Evolutionary conservation across 805 yeast species (phyloP).

Genomic region (Kodamaea laetipori): DNA sequence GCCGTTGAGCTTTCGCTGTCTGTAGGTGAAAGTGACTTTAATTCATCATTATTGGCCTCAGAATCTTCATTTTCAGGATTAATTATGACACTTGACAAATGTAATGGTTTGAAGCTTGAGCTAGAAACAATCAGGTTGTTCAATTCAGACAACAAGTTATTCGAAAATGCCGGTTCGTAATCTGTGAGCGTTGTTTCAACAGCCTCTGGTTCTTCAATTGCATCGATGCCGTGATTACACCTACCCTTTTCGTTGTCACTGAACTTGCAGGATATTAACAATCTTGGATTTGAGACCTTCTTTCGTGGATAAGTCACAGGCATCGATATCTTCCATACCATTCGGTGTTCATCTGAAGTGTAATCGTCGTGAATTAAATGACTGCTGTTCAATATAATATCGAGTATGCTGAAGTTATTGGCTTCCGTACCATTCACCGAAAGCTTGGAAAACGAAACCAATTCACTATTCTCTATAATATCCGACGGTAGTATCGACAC

Average conservation of each 20-base stretch:
- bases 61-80: constrained; percentile 2
- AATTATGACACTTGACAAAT: constrained; percentile 11
- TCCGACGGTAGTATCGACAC: constrained; percentile 24
- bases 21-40: neutral
- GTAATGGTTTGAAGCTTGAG: constrained; percentile 1
- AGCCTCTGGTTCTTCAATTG: neutral
- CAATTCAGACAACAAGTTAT: constrained; percentile 21
- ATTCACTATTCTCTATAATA: constrained; percentile 9
- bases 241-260: constrained; percentile 13
- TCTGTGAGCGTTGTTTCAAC: constrained; percentile 18
- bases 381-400: constrained; percentile 10
- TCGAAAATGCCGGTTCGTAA: constrained; percentile 20
- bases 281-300: constrained; percentile 29
- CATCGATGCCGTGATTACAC: constrained; percentile 6
- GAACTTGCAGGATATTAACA: constrained; percentile 24
- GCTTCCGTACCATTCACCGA: constrained; percentile 5
- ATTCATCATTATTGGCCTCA: neutral
- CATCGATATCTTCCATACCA: constrained; percentile 33
- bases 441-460: constrained; percentile 3
- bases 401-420: constrained; percentile 14
- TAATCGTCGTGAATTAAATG: constrained; percentile 17
- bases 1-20: constrained; percentile 5
- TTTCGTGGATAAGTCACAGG: constrained; percentile 35
- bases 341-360: constrained; percentile 11
- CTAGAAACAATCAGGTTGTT: constrained; percentile 14